Evolutionary conservation across 2,329 filamentous ascomycete species (phyloP).

Genomic region (Albifimbria verrucaria): DNA sequence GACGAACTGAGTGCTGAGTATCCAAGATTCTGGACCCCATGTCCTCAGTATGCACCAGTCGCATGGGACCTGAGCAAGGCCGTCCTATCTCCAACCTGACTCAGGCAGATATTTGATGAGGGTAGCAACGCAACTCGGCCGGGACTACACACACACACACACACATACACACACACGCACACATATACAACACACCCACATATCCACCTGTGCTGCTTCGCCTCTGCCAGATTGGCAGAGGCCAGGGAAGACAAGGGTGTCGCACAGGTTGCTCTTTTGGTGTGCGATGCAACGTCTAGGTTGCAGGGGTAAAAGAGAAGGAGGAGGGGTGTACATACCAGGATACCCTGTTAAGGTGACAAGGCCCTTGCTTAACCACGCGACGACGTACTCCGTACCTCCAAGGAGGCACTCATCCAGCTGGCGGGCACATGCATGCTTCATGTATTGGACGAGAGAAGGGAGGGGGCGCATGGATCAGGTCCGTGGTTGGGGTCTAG

Average conservation of each 20-base stretch:
- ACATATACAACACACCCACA: too few relatives aligned
- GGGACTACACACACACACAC: too few relatives aligned
- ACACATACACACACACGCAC: too few relatives aligned
- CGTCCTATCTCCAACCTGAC: too few relatives aligned
- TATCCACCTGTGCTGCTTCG: background rate
- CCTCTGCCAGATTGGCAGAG: background rate
- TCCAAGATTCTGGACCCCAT: too few relatives aligned
- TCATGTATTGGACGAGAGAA: background rate
- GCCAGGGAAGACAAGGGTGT: background rate
- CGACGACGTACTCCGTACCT: background rate
- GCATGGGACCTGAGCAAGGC: too few relatives aligned
- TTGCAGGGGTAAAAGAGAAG: too few relatives aligned
- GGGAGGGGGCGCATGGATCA: background rate
- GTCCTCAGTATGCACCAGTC: too few relatives aligned
- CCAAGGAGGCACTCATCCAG: background rate
- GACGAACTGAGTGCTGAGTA: too few relatives aligned
- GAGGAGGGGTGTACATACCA: background rate
- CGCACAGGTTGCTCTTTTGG: slow-evolving; percentile 1
- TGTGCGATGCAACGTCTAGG: background rate
- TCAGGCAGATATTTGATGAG: too few relatives aligned
- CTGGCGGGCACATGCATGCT: background rate
- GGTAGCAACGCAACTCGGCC: too few relatives aligned
- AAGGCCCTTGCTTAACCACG: background rate
- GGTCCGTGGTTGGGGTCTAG: too few relatives aligned
- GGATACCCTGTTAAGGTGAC: background rate